These are phyloP conservation scores for Harringtonia aguacate DNA, from an alignment of 2,329 filamentous ascomycete genomes.

Conservation along the genomic window DNA sequence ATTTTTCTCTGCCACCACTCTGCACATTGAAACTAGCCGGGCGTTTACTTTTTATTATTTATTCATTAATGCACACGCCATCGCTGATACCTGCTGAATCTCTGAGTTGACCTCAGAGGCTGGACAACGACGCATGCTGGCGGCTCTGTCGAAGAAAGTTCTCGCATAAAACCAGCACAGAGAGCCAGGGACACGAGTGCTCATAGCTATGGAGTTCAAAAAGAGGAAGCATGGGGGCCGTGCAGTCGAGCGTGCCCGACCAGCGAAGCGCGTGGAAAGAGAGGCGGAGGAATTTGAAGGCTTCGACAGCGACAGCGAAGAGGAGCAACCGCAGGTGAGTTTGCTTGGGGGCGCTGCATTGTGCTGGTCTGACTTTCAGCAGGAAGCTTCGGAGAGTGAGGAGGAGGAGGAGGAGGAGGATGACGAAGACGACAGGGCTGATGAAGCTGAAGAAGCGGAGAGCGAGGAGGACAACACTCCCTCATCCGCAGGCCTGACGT, in stretches of 20 bases:
- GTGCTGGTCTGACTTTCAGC: neutral
- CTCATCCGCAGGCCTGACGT: conserved; percentile 4
- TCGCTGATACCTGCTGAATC: no score
- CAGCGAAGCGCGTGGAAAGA: no score
- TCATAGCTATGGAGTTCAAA: neutral
- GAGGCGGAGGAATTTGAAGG: conserved; percentile 6
- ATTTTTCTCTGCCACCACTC: no score
- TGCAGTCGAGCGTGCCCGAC: neutral
- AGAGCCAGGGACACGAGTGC: neutral
- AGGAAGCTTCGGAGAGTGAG: conserved; percentile 19
- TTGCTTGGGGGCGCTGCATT: no score
- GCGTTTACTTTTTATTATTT: no score
- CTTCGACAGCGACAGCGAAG: neutral
- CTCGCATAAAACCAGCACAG: no score
- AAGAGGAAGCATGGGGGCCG: neutral
- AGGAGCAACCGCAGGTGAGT: no score
- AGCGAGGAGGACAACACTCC: conserved; percentile 19
- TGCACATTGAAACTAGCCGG: neutral
- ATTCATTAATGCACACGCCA: no score
- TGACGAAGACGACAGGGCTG: conserved; percentile 8
- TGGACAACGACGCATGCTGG: no score
- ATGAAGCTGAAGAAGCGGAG: conserved; percentile 19
- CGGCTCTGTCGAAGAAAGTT: no score
- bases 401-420: conserved; percentile 9
- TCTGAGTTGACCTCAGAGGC: no score